A percentile compares a stretch with the other conserved stretches of the same genome.
Conservation (phyloP, 1,139 yeast genomes). For the Suhomyces bolitotheri region DNA sequence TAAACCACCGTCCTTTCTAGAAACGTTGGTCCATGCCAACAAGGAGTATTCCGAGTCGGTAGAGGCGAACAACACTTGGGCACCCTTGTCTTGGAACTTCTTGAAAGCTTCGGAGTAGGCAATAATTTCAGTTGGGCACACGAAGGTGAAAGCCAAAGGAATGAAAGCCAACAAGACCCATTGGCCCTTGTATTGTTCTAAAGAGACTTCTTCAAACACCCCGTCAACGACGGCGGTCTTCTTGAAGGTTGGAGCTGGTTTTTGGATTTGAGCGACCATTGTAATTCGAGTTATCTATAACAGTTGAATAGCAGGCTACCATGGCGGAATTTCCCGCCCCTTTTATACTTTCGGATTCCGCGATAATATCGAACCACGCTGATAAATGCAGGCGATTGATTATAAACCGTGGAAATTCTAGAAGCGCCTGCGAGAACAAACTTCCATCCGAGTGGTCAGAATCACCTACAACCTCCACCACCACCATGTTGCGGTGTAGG, state of each 20-base stretch:
- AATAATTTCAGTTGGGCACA: slow-evolving; percentile 98
- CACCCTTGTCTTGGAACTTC: slow-evolving; percentile 83
- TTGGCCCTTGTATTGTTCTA: slow-evolving; percentile 95
- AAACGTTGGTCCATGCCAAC: slow-evolving; percentile 96
- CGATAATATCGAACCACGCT: slow-evolving; percentile 1
- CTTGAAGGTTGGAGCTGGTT: slow-evolving; percentile 94
- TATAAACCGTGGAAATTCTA: slow-evolving; percentile 15
- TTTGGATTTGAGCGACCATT: slow-evolving; percentile 89
- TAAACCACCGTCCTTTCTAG: slow-evolving; percentile 97
- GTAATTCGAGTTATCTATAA: slow-evolving; percentile 16
- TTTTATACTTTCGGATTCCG: slow-evolving; percentile 8
- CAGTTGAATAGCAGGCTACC: not conserved
- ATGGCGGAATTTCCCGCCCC: not conserved
- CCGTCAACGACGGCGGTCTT: slow-evolving; percentile 98
- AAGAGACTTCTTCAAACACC: slow-evolving; percentile 87
- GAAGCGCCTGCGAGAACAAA: slow-evolving; percentile 11
- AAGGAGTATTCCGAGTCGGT: slow-evolving; percentile 97
- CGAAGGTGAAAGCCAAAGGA: slow-evolving; percentile 98
- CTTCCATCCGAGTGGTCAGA: no score
- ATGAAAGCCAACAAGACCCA: slow-evolving; percentile 96
- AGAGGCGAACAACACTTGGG: slow-evolving; percentile 91
- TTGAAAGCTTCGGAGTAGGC: slow-evolving; percentile 95
- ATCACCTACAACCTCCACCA: no score
- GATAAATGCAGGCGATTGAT: slow-evolving; percentile 12
- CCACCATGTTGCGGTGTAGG: no score